phyloP scores from a whole-genome alignment of 441 rosid genomes.

The Erodium moschatum region DNA sequence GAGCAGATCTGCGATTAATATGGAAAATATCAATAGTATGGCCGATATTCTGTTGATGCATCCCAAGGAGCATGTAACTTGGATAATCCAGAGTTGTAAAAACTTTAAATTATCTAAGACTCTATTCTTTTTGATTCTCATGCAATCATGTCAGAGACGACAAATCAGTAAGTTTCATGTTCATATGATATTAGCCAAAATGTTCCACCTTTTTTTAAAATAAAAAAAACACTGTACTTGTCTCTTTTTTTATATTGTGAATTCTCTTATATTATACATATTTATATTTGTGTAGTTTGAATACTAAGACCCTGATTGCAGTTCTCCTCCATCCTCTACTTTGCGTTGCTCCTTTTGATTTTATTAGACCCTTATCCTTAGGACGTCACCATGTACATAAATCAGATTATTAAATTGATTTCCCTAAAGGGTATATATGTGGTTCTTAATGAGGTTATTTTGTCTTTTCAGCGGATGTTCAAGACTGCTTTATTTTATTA shows the following conservation, averaged over 20 bases:
- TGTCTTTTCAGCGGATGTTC: too few relatives aligned
- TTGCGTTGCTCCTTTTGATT: background rate
- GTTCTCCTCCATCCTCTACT: background rate
- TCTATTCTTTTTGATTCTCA: conserved; percentile 54
- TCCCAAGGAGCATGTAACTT: conserved; percentile 45
- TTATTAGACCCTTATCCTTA: background rate
- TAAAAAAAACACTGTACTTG: background rate
- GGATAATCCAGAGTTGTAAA: conserved; percentile 49
- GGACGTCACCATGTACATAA: background rate
- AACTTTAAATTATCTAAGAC: conserved; percentile 53
- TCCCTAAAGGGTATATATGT: background rate
- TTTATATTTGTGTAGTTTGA: background rate
- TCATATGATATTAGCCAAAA: background rate
- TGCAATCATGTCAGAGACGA: conserved; percentile 46
- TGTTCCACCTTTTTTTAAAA: background rate
- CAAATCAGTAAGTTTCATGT: conserved; percentile 35
- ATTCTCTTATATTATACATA: background rate
- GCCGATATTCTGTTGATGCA: conserved; percentile 41
- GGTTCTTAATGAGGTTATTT: too few relatives aligned
- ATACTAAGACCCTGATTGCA: background rate
- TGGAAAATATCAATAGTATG: conserved; percentile 54
- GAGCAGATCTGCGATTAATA: conserved; percentile 41
- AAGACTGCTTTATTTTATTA: too few relatives aligned
- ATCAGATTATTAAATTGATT: conserved; percentile 6
- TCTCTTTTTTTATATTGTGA: background rate